Evolutionary conservation across 352 stramenopile species (phyloP).

Genomic region (Aphanomyces astaci): DNA sequence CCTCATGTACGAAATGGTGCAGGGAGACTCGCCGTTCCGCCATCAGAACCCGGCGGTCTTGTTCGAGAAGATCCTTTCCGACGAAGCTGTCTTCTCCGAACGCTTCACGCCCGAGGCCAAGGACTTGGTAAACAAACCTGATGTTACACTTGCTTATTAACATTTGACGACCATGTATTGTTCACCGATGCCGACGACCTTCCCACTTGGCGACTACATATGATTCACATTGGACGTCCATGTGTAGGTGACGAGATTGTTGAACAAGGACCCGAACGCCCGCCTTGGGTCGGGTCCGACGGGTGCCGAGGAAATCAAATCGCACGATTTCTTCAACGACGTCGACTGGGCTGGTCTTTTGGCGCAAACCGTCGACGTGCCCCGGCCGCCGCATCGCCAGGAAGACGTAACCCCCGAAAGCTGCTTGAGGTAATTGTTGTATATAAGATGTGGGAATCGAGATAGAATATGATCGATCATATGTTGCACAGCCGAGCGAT

Average conservation of each 20-base stretch:
- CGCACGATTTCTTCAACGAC: conserved; percentile 55
- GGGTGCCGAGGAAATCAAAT: conserved; percentile 63
- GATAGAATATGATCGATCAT: neutral
- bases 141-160: neutral
- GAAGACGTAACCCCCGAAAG: conserved; percentile 66
- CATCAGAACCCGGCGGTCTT: conserved; percentile 56
- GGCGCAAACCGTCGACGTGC: conserved; percentile 50
- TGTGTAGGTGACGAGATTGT: conserved; percentile 33
- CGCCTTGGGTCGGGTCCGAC: conserved; percentile 50
- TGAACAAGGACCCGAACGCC: conserved; percentile 46
- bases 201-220: no score
- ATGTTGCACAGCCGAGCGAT: conserved; percentile 32
- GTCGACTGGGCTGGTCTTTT: conserved; percentile 63
- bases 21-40: conserved; percentile 63
- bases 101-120: conserved; percentile 56
- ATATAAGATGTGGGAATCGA: neutral
- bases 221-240: no score
- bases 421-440: conserved; percentile 30
- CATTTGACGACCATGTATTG: neutral
- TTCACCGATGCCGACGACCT: no score
- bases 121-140: conserved; percentile 34
- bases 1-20: conserved; percentile 66
- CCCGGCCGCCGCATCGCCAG: conserved; percentile 56
- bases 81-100: conserved; percentile 59
- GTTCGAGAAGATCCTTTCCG: conserved; percentile 73